Evolutionary conservation across 2,329 filamentous ascomycete species (phyloP).

Genomic region (Alternaria tenuissima): DNA sequence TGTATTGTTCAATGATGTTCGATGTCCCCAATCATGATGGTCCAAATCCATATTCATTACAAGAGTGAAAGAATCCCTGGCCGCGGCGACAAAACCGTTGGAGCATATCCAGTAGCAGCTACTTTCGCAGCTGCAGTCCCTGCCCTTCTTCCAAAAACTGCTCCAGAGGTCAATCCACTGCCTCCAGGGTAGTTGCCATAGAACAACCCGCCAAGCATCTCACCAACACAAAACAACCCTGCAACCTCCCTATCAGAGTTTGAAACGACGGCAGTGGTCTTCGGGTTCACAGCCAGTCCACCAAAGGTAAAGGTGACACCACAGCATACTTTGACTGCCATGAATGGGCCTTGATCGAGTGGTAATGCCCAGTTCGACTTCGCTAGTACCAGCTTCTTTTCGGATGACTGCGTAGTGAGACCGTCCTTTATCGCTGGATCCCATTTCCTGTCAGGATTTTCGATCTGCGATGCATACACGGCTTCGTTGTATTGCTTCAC

Average conservation of each 20-base stretch:
- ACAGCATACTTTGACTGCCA: conserved; percentile 70
- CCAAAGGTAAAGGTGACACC: conserved; percentile 76
- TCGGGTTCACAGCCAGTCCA: conserved; percentile 64
- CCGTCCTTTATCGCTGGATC: conserved; percentile 70
- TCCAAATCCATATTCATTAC: not conserved
- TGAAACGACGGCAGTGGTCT: conserved; percentile 62
- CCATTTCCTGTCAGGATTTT: conserved; percentile 59
- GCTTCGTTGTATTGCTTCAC: conserved; percentile 67
- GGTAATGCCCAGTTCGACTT: conserved; percentile 75
- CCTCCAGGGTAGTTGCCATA: conserved; percentile 67
- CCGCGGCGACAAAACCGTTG: not conserved
- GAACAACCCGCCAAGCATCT: conserved; percentile 66
- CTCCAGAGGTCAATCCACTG: conserved; percentile 66
- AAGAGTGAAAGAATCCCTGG: not conserved
- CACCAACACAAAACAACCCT: conserved; percentile 68
- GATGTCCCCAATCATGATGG: not conserved
- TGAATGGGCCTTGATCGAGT: conserved; percentile 64
- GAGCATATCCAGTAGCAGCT: not conserved
- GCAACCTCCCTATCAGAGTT: conserved; percentile 58
- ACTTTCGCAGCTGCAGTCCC: conserved; percentile 41
- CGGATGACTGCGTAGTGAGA: conserved; percentile 65
- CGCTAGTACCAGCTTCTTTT: conserved; percentile 54
- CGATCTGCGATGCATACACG: conserved; percentile 57
- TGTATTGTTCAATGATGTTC: no score
- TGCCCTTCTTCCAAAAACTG: conserved; percentile 61